A percentile compares a stretch with the other conserved stretches of the same genome.
Conservation (phyloP, 176 grass and related monocot genomes). For the bread wheat (Triticum aestivum) region IWGSC_CS_RefSeq_v2.1 NC_057797.1:173890902-173891401, state of each 20-base stretch:
- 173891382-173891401: background rate
- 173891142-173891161: too few species aligned
- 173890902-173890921: background rate
- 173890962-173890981: background rate
- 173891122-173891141: too few species aligned
- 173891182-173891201: too few species aligned
- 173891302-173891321: background rate
- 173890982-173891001: background rate
- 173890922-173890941: too few species aligned
- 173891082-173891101: too few species aligned
- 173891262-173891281: background rate
- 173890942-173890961: background rate
- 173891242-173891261: background rate
- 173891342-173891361: background rate
- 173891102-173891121: too few species aligned
- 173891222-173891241: background rate
- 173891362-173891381: background rate
- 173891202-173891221: too few species aligned
- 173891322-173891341: background rate
- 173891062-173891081: too few species aligned
- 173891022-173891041: too few species aligned
- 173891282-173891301: background rate
- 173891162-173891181: too few species aligned
- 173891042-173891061: too few species aligned
- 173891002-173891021: background rate